Percentiles rank a stretch among this genome's conserved stretches.
Conservation (phyloP, 805 yeast genomes). For the Peterozyma toletana region DNA sequence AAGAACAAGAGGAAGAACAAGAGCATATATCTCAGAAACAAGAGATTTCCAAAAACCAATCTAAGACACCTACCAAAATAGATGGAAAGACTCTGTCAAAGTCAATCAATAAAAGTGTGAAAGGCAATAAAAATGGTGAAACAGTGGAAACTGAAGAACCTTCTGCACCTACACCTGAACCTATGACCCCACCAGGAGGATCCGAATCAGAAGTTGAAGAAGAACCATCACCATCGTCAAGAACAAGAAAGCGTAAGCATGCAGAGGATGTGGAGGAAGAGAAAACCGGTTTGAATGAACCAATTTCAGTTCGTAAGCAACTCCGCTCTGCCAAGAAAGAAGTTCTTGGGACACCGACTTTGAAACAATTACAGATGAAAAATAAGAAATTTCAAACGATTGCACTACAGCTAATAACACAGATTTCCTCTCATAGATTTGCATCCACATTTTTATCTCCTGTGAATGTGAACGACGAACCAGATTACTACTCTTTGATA, state of each 20-base stretch:
- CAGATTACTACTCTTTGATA: conserved; percentile 56
- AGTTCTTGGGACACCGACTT: conserved; percentile 5
- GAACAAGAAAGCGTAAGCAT: conserved; percentile 7
- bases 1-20: conserved; percentile 5
- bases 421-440: conserved; percentile 62
- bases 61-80: conserved; percentile 1
- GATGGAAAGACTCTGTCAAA: conserved; percentile 4
- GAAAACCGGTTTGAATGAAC: not conserved
- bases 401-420: conserved; percentile 54
- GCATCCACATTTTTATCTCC: conserved; percentile 72
- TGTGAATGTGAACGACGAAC: conserved; percentile 61
- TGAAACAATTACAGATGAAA: conserved; percentile 14
- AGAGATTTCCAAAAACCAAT: conserved; percentile 5
- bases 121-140: conserved; percentile 3
- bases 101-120: conserved; percentile 6
- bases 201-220: conserved; percentile 5
- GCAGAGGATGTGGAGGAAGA: not conserved
- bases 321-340: conserved; percentile 10
- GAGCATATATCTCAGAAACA: not conserved
- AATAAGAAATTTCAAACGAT: conserved; percentile 54
- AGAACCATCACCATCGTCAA: conserved; percentile 1
- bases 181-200: conserved; percentile 11
- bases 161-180: conserved; percentile 14
- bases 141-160: conserved; percentile 8
- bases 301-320: conserved; percentile 12